phyloP scores from a whole-genome alignment of 202 grass and related monocot species.

The Schoenoplectus triqueter region DNA sequence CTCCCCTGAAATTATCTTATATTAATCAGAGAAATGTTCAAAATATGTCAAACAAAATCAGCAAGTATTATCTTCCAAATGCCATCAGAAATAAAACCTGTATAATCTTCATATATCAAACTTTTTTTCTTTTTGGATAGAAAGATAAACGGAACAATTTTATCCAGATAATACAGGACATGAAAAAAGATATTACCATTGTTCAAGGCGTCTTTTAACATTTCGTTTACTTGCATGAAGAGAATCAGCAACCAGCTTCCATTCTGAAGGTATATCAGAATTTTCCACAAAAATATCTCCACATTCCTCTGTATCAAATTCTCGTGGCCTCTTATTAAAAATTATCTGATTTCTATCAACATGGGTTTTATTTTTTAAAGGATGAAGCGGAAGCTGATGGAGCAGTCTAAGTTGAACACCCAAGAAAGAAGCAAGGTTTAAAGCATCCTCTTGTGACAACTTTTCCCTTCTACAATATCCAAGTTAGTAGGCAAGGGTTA shows the following conservation, averaged over 20 bases:
- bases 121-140: neutral
- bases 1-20: constrained; percentile 58
- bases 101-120: neutral
- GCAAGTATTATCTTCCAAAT: neutral
- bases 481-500: neutral
- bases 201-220: constrained; percentile 64
- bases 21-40: constrained; percentile 25
- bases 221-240: constrained; percentile 65
- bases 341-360: constrained; percentile 36
- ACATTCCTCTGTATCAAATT: constrained; percentile 40
- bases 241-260: constrained; percentile 60
- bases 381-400: constrained; percentile 74
- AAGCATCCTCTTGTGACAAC: constrained; percentile 65
- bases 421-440: constrained; percentile 87
- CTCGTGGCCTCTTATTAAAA: constrained; percentile 17
- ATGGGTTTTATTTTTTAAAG: constrained; percentile 33
- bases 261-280: constrained; percentile 53
- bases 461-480: constrained; percentile 66
- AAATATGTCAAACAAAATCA: constrained; percentile 36
- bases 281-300: constrained; percentile 26
- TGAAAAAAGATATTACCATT: constrained; percentile 57
- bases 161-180: constrained; percentile 33
- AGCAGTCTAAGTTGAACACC: constrained; percentile 81
- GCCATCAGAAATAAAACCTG: neutral
- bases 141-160: constrained; percentile 19